phyloP scores from a whole-genome alignment of 768 basidiomycete genomes.

The Lentinus brumalis region DNA sequence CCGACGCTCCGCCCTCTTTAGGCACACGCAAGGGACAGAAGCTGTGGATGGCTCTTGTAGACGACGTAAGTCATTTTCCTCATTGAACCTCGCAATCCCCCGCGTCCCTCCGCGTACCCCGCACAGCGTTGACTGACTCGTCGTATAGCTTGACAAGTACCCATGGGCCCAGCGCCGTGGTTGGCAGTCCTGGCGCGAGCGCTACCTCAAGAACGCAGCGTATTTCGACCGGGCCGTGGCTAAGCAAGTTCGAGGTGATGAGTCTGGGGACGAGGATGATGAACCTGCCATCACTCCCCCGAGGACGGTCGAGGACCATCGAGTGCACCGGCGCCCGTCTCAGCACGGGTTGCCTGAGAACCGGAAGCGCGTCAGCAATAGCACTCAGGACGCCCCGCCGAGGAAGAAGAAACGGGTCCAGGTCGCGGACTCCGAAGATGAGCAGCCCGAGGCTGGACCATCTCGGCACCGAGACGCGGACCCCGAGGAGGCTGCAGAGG shows the following conservation, averaged over 20 bases:
- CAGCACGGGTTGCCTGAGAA: neutral
- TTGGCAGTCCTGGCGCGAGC: slow-evolving; percentile 84
- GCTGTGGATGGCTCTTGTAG: slow-evolving; percentile 1
- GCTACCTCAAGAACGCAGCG: slow-evolving; percentile 74
- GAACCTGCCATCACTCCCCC: neutral
- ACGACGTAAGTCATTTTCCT: slow-evolving; percentile 3
- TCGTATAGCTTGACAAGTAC: slow-evolving; percentile 41
- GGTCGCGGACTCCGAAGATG: too few relatives aligned
- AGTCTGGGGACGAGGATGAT: neutral
- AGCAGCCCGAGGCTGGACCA: neutral
- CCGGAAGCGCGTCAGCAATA: slow-evolving; percentile 1
- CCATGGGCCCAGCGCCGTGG: slow-evolving; percentile 79
- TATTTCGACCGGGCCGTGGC: slow-evolving; percentile 61
- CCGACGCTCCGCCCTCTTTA: neutral
- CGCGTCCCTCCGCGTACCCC: too few relatives aligned
- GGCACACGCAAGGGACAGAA: slow-evolving; percentile 5
- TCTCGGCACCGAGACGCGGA: neutral
- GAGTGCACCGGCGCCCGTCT: neutral
- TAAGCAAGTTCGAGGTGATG: neutral
- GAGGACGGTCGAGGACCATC: slow-evolving; percentile 1
- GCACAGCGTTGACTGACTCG: too few relatives aligned
- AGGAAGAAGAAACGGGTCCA: slow-evolving; percentile 9
- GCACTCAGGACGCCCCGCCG: neutral
- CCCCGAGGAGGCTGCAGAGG: neutral
- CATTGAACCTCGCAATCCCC: too few relatives aligned